Base-by-base conservation (phyloP, 225 moss, liverwort and hornwort species). In the Pseudoscleropodium purum region DNA sequence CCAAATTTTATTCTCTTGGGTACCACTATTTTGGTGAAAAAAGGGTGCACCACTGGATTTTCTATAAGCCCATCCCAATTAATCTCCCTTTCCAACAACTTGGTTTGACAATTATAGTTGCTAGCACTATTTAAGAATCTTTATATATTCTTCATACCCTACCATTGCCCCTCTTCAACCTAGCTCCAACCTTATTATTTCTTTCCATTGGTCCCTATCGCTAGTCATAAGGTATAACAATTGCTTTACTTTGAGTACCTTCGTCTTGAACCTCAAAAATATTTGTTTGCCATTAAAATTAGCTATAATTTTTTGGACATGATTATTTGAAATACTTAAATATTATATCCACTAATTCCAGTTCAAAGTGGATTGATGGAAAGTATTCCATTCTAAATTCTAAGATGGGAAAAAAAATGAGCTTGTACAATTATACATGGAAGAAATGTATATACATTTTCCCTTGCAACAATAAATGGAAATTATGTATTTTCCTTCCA, bases 381-480 rank as follows among this genome's bases (percentile, higher is more conserved):
- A 26, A 72, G 4, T 15, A 41, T 72, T 16, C 72, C 2, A 17
- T 29, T 0, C 16, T 27, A 73, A 73, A 73, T 43, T 73, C 10
- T 2, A 2, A 43, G 6, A 41, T 26, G 15, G 27, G 13, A 7
- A 12, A 9, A 24, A 72, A 72, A 43, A 5, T 13, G 14, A 41
- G 15, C 25, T 9, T 41, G 26, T 72, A 72, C 4, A 26, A 5
- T n/a, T n/a, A n/a, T 41, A 41, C 3, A 5, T 1, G 4, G 26
- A 72, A 39, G 4, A 70, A 70, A 70, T 14, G 24, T 39, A 3
- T 26, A 14, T 8, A 25, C 6, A 17, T 26, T 70, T 39, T 41
- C 1, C 0, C 8, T 72, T 0, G 0, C 26, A 41, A 25, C 0
- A 9, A 0, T 26, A 72, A 41, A 72, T 72, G 15, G 3, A 72